A percentile compares a stretch with the other conserved stretches of the same genome.
These are phyloP conservation scores for Ophiocordyceps unilateralis DNA, from an alignment of 2,329 filamentous ascomycete genomes.

Conservation along the genomic window DNA sequence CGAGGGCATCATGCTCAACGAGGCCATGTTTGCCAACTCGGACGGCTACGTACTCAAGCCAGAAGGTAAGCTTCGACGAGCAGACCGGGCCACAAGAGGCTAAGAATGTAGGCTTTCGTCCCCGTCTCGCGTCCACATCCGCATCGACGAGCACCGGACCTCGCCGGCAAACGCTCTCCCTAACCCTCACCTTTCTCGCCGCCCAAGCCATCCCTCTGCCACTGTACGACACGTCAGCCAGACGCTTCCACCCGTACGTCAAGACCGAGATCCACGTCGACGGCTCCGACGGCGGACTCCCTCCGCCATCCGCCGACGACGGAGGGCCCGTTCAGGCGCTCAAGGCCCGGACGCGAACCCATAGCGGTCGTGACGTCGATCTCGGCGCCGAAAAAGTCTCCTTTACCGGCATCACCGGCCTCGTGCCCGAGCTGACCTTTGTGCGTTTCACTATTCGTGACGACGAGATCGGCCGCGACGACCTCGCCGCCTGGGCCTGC, in stretches of 20 bases:
- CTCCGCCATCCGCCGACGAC: constrained; percentile 15
- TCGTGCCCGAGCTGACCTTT: constrained; percentile 56
- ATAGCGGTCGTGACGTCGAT: constrained; percentile 43
- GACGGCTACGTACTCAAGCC: constrained; percentile 82
- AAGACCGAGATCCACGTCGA: constrained; percentile 76
- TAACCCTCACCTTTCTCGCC: constrained; percentile 58
- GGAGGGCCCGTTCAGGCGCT: constrained; percentile 32
- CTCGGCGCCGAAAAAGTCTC: constrained; percentile 39
- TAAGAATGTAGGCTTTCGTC: constrained; percentile 15
- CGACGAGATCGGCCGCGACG: constrained; percentile 63
- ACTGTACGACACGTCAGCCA: constrained; percentile 26
- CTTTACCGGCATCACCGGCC: constrained; percentile 35
- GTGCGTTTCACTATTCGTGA: constrained; percentile 76
- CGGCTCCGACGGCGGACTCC: constrained; percentile 21
- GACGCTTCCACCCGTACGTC: constrained; percentile 60
- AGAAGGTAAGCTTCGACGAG: constrained; percentile 25
- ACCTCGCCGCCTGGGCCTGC: constrained; percentile 75
- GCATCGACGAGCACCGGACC: no score
- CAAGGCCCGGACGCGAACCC: constrained; percentile 41
- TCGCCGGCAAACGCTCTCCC: constrained; percentile 41
- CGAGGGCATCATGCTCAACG: constrained; percentile 89
- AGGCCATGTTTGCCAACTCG: constrained; percentile 75
- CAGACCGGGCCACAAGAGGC: no score
- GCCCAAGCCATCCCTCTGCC: constrained; percentile 61
- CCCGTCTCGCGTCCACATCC: constrained; percentile 6